A percentile compares a stretch with the other conserved stretches of the same genome.
phyloP scores from a whole-genome alignment of 495 filamentous ascomycete species.

The Trichoderma orchidacearum region DNA sequence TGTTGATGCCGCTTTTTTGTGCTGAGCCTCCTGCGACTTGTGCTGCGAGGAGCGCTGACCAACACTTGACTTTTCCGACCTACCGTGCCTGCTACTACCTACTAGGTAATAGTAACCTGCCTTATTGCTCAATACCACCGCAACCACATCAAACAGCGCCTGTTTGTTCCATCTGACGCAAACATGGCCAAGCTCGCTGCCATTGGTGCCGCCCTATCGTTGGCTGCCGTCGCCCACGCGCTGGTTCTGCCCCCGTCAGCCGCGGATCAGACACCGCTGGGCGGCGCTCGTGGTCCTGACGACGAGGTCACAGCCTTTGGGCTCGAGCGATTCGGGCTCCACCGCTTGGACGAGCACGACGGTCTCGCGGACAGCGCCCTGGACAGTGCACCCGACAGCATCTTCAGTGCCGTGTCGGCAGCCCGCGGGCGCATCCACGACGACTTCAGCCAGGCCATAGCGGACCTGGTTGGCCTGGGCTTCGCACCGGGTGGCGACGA shows the following conservation, averaged over 20 bases:
- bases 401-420: not conserved
- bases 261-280: not conserved
- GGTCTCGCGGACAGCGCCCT: too few species aligned
- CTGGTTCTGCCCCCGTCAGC: not conserved
- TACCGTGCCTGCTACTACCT: too few species aligned
- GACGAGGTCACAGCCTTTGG: not conserved
- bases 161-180: not conserved
- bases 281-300: not conserved
- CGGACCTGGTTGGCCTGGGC: conserved; percentile 1
- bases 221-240: not conserved
- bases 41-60: too few species aligned
- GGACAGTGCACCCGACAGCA: not conserved
- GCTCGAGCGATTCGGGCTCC: not conserved
- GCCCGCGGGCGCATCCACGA: not conserved
- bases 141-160: not conserved
- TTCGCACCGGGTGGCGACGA: conserved; percentile 17
- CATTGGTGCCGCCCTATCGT: not conserved
- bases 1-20: too few species aligned
- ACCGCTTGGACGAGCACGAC: not conserved
- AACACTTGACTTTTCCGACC: too few species aligned
- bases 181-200: not conserved
- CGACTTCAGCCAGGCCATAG: not conserved
- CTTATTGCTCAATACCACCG: not conserved
- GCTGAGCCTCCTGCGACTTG: too few species aligned
- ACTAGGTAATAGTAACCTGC: not conserved